Conservation (phyloP, 441 rosid genomes). For the Hura crepitans region DNA sequence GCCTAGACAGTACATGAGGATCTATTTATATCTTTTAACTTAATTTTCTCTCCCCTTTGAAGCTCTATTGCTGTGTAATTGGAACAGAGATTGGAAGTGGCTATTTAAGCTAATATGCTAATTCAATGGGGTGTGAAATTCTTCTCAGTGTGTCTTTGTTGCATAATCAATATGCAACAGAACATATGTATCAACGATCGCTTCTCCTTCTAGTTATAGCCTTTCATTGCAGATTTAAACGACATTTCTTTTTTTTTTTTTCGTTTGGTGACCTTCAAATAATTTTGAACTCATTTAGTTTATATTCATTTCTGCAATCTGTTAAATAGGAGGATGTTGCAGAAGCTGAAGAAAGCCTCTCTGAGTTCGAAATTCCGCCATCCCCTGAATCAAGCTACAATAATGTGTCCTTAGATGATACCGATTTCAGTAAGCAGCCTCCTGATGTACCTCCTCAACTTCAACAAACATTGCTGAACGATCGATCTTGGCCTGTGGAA, state of each 20-base stretch:
- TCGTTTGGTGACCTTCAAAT: background rate
- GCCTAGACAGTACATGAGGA: background rate
- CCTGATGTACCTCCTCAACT: conserved; percentile 58
- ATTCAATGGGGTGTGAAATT: background rate
- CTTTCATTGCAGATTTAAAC: background rate
- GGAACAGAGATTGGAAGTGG: background rate
- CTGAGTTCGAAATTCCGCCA: conserved; percentile 46
- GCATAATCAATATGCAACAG: background rate
- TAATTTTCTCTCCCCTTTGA: background rate
- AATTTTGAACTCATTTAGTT: background rate
- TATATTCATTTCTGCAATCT: conserved; percentile 5
- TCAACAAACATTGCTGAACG: conserved; percentile 28
- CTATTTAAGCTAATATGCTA: background rate
- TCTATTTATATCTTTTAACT: background rate
- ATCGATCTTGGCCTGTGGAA: conserved; percentile 12
- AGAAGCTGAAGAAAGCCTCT: conserved; percentile 37
- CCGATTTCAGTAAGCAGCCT: conserved; percentile 48
- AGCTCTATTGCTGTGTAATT: too few relatives aligned
- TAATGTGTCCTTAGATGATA: conserved; percentile 29
- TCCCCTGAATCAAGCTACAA: conserved; percentile 57
- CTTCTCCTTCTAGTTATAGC: background rate
- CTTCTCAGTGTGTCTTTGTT: background rate
- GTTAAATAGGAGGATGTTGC: conserved; percentile 40
- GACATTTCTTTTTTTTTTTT: too few relatives aligned
- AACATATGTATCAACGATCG: background rate